Evolutionary conservation across 208 protist species (phyloP), one percentile per base, ranked within the genome.

Genomic region (Trypanosoma congolense): DNA sequence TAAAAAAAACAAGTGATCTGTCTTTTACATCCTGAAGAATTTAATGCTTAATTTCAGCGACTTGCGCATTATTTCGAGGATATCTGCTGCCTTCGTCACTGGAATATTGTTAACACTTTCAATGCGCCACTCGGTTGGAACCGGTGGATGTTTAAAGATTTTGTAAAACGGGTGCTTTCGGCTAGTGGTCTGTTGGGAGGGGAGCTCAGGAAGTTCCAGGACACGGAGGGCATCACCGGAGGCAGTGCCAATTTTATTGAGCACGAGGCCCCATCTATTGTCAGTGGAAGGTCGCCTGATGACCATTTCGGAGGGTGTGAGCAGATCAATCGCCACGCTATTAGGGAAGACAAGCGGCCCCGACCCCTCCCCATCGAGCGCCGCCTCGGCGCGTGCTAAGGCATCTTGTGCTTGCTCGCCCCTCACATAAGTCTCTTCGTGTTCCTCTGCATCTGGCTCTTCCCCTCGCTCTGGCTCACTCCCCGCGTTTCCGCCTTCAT

Each of bases 341-440:
- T 90, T 76, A 24, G 71, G 61, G n/a, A 90, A 75, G 3, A 66
- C 53, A 47, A 72, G 76, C 6, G 79, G 71, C 2, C 44, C 30
- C 42, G 44, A 33, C 3, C 12, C 28, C 12, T 42, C 26, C 19
- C 51, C 57, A 26, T 49, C 47, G 30, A n/a, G 25, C 35, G 25
- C 2, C 2, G 28, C 41, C 8, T 48, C 21, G 3, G 24, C 18
- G 9, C 25, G 21, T 49, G 53, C 29, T 35, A n/a, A n/a, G n/a
- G n/a, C n/a, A n/a, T n/a, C n/a, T n/a, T n/a, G n/a, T n/a, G n/a
- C n/a, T n/a, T n/a, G n/a, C n/a, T n/a, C n/a, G n/a, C n/a, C n/a
- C n/a, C n/a, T n/a, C n/a, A n/a, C n/a, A n/a, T n/a, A n/a, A n/a
- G n/a, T n/a, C n/a, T n/a, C n/a, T n/a, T n/a, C n/a, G n/a, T n/a